phyloP scores from a whole-genome alignment of 495 filamentous ascomycete species.

The Trichoderma parareesei region DNA sequence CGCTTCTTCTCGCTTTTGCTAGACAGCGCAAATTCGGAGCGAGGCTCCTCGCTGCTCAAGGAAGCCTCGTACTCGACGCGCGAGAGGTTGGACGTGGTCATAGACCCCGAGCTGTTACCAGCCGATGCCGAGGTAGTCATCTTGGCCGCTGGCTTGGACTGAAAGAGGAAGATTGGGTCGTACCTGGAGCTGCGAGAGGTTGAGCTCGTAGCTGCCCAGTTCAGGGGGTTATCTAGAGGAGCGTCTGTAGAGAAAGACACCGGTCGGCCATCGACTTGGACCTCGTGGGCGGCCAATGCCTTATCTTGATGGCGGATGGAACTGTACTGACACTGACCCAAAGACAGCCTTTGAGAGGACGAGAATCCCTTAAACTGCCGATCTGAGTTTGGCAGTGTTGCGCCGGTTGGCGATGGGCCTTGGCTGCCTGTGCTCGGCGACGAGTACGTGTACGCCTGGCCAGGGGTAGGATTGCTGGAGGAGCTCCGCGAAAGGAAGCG shows the following conservation, averaged over 20 bases:
- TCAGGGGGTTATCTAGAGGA: background rate
- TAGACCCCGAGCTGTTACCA: background rate
- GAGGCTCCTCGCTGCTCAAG: background rate
- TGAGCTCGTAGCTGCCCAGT: background rate
- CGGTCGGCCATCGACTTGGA: background rate
- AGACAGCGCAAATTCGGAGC: background rate
- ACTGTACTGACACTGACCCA: background rate
- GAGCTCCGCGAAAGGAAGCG: conserved; percentile 4
- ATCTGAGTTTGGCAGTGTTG: background rate
- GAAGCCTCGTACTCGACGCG: background rate
- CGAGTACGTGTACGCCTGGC: background rate
- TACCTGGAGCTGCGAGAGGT: background rate
- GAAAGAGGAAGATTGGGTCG: background rate
- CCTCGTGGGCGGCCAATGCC: background rate
- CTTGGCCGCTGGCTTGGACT: background rate
- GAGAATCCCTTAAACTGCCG: background rate
- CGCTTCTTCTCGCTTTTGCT: background rate
- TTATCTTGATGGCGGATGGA: background rate
- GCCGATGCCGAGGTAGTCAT: background rate
- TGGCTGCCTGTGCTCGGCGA: background rate
- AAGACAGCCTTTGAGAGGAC: background rate
- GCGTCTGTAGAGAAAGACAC: background rate
- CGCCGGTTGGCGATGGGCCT: background rate
- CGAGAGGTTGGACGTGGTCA: background rate
- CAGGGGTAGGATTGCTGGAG: background rate